Evolutionary conservation across 768 basidiomycete species (phyloP), one percentile per base, ranked within the genome.

Genomic region (Ramaria sp.): DNA sequence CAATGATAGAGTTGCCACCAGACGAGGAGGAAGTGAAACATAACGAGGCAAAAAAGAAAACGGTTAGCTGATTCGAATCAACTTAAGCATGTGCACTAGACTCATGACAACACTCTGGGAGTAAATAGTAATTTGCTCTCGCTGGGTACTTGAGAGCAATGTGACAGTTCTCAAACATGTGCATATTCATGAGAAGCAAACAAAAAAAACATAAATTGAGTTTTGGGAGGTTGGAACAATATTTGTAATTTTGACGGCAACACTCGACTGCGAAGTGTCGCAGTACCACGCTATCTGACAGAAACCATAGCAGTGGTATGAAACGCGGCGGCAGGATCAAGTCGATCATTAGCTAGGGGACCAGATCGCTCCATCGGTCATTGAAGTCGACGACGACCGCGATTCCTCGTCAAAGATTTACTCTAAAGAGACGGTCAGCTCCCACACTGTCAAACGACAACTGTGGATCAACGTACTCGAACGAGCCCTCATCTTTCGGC

Each of bases 401-500:
- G 20, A 33, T 31, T 39, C 34, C 1, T 52, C 37, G 33, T n/a
- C 31, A 34, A 22, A 38, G 34, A 52, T 52, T 49, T 52, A 52
- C 51, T 52, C 51, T 52, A 39, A 30, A 22, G 48, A 22, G 20
- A 19, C 4, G 15, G 20, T 20, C 48, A 49, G 19, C 20, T 20
- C 15, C n/a, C 11, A 30, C 37, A 39, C 2, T 7, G 15, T 34
- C 3, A 10, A 19, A 20, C 11, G 15, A 7, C 33, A 52, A 38
- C 31, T 19, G 11, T 3, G 15, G 12, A 1, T 22, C 11, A 43
- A 85, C 89, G 63, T 65, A 91, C 89, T 91, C 79, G 89, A 91
- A 74, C 89, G 89, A 61, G 89, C 89, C 71, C 89, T 83, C 89
- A 91, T 91, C 81, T 92, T 92, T 86, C 89, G 85, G 79, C 89